Base-by-base conservation (phyloP, 2,329 filamentous ascomycete species). In the Sclerotinia sclerotiorum region DNA sequence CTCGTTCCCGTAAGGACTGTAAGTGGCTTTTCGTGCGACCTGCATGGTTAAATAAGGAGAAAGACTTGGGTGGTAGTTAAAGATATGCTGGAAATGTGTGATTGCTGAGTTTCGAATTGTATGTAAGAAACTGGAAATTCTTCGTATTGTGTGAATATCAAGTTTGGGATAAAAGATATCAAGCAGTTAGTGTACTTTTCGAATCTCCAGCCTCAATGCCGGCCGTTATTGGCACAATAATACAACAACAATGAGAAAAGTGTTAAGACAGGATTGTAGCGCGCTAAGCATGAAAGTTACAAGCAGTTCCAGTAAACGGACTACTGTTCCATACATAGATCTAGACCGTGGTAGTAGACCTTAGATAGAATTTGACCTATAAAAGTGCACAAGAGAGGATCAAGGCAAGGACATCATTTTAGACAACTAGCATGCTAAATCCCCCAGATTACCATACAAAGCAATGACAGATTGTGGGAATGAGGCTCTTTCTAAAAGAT, bases 361-460 rank as follows among this genome's bases (percentile, higher is more conserved):
- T 32, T 21, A 3, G 17, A 24, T 46, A 13, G 27, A 32, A 48
- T 19, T 13, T 2, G n/a, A 7, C 19, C n/a, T n/a, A n/a, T n/a
- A 27, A 32, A 15, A 6, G 27, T 2, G 0, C 42, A 48, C n/a
- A 10, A 11, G 44, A 11, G 19, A 8, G 17, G 32, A 10, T 1
- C 42, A 21, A n/a, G 8, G 17, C 8, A n/a, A 13, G 1, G 1
- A 29, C 1, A 5, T 24, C 19, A 42, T 42, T 55, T 1, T n/a
- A 0, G n/a, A 27, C 11, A 2, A 15, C 24, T 19, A 21, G 2
- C 17, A 17, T 24, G 3, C 4, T 10, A 1, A 0, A 42, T 15
- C 0, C 3, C 13, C n/a, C 35, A 17, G 32, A 8, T 10, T 5
- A 24, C n/a, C 21, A n/a, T 56, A 11, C 2, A 56, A 24, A 1